These are phyloP conservation scores for Fusarium annulatum DNA, from an alignment of 2,329 filamentous ascomycete genomes.

Conservation along the genomic window DNA sequence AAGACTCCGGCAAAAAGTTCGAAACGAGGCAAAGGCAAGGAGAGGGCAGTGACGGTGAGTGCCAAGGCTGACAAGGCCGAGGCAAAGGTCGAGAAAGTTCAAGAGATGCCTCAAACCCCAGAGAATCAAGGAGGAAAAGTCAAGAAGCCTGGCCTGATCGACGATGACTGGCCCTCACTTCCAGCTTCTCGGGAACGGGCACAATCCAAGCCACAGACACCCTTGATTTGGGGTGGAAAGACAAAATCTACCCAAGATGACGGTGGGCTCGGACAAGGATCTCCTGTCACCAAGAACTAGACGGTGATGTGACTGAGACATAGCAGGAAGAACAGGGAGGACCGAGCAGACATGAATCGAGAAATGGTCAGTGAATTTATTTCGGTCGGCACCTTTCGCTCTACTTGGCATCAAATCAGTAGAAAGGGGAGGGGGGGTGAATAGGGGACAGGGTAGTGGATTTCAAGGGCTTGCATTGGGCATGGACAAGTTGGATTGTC, in stretches of 20 bases:
- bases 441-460: not conserved
- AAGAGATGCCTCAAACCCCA: conserved; percentile 24
- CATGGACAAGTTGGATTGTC: conserved; percentile 36
- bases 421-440: not conserved
- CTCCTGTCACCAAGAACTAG: conserved; percentile 25
- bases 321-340: not conserved
- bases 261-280: not conserved
- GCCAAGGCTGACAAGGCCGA: conserved; percentile 11
- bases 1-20: conserved; percentile 23
- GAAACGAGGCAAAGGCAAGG: conserved; percentile 32
- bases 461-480: conserved; percentile 27
- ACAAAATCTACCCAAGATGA: conserved; percentile 20
- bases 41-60: conserved; percentile 9
- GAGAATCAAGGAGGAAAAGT: conserved; percentile 6
- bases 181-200: conserved; percentile 43
- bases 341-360: not conserved
- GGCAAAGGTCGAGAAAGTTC: conserved; percentile 1
- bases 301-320: not conserved
- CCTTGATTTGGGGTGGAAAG: conserved; percentile 36
- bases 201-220: conserved; percentile 33
- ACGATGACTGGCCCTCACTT: conserved; percentile 44
- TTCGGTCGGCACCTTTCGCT: conserved; percentile 2
- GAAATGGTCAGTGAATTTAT: not conserved
- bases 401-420: not conserved
- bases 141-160: conserved; percentile 33